Conservation (phyloP, 2,329 filamentous ascomycete genomes). For the Phaeosphaeria sp. region DNA sequence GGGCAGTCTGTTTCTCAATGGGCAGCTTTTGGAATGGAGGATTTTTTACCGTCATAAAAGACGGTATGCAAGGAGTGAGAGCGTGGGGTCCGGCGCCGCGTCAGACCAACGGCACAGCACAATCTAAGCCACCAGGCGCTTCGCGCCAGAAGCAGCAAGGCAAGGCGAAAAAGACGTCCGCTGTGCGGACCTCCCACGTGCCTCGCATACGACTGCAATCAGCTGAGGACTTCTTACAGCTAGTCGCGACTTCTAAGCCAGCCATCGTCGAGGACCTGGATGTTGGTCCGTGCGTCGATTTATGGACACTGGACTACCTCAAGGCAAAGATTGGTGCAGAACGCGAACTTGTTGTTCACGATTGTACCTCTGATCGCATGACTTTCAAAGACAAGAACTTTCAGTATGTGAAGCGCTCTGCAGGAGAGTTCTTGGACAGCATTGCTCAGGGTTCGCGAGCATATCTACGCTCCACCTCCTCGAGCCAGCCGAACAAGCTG, state of each 20-base stretch:
- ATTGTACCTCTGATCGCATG: constrained; percentile 71
- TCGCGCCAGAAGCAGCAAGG: constrained; percentile 16
- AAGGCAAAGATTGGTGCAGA: constrained; percentile 53
- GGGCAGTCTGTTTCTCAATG: constrained; percentile 89
- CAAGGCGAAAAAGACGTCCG: constrained; percentile 16
- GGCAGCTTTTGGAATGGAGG: constrained; percentile 78
- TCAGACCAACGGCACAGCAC: constrained; percentile 18
- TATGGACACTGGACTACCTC: constrained; percentile 76
- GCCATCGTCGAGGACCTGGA: constrained; percentile 70
- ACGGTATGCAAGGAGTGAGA: constrained; percentile 17
- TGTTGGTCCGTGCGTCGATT: constrained; percentile 70
- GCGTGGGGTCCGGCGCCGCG: constrained; percentile 23
- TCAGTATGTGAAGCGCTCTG: constrained; percentile 71
- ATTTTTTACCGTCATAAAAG: constrained; percentile 27
- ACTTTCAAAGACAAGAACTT: constrained; percentile 88
- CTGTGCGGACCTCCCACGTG: constrained; percentile 47
- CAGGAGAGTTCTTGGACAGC: constrained; percentile 70
- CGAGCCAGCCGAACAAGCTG: constrained; percentile 69
- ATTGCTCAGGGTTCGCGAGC: constrained; percentile 65
- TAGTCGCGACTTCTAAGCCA: constrained; percentile 67
- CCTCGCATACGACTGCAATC: constrained; percentile 61
- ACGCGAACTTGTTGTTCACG: constrained; percentile 74
- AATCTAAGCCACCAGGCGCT: constrained; percentile 12
- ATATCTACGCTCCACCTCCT: constrained; percentile 81
- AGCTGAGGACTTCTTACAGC: constrained; percentile 63